Percentiles rank a stretch among this genome's conserved stretches.
Evolutionary conservation across 768 basidiomycete genomes (phyloP).

Genomic region (Boletus rufocinnamomeus): DNA sequence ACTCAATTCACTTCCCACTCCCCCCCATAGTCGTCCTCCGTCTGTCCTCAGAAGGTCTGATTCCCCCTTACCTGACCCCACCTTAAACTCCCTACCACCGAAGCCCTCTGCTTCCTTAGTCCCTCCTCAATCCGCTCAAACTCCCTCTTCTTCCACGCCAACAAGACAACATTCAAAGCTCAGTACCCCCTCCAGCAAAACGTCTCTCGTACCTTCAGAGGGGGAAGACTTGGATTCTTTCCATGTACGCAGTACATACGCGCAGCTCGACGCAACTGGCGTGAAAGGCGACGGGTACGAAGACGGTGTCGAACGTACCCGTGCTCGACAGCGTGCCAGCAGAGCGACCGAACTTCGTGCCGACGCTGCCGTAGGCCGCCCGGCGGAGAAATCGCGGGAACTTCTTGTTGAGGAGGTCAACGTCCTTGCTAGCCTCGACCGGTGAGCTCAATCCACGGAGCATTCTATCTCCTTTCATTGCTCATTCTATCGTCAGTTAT

Average conservation of each 20-base stretch:
- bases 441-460: conserved; percentile 51
- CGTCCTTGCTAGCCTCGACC: conserved; percentile 77
- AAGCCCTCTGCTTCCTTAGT: conserved; percentile 22
- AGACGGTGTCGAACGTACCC: conserved; percentile 91
- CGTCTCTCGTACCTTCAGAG: conserved; percentile 69
- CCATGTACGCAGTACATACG: conserved; percentile 85
- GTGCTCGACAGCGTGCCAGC: conserved; percentile 63
- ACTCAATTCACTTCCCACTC: conserved; percentile 27
- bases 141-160: conserved; percentile 33
- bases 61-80: conserved; percentile 25
- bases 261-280: conserved; percentile 84
- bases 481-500: conserved; percentile 56
- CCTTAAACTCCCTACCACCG: conserved; percentile 20
- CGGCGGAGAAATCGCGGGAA: conserved; percentile 62
- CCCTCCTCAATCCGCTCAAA: conserved; percentile 40
- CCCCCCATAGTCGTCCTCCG: conserved; percentile 32
- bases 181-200: conserved; percentile 48
- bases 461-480: conserved; percentile 8
- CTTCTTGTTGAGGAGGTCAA: conserved; percentile 73
- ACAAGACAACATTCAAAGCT: conserved; percentile 31
- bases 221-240: conserved; percentile 83
- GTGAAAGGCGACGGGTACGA: conserved; percentile 94
- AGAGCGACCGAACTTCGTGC: conserved; percentile 62
- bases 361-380: conserved; percentile 55
- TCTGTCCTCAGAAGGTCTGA: conserved; percentile 28